phyloP scores from a whole-genome alignment of 768 basidiomycete genomes.

The Suillus brevipes region DNA sequence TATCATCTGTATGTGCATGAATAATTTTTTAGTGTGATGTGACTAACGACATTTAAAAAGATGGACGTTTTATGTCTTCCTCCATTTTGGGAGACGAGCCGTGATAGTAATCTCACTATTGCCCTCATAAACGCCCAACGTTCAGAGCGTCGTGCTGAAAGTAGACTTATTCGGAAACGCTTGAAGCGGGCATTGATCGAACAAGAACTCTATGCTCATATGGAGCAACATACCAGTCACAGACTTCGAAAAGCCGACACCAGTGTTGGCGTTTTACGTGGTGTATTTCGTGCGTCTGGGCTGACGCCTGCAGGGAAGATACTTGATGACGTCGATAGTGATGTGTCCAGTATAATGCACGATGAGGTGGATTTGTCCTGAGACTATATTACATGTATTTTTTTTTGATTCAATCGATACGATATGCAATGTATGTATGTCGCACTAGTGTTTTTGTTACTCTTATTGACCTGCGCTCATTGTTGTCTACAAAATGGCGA shows the following conservation, averaged over 20 bases:
- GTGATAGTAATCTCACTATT: neutral
- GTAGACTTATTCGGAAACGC: neutral
- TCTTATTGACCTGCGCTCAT: too few relatives aligned
- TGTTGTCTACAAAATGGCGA: too few relatives aligned
- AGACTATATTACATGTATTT: too few relatives aligned
- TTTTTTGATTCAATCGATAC: too few relatives aligned
- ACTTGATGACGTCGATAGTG: too few relatives aligned
- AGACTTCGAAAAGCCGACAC: constrained; percentile 10
- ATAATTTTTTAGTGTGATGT: neutral
- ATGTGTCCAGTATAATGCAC: neutral
- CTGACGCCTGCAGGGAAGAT: too few relatives aligned
- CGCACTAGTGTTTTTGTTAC: too few relatives aligned
- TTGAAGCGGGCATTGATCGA: constrained; percentile 8
- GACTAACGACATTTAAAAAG: neutral
- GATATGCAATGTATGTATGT: too few relatives aligned
- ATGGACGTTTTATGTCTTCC: neutral
- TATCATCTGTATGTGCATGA: too few relatives aligned
- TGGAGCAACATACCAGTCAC: neutral
- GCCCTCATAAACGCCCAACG: neutral
- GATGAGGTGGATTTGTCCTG: too few relatives aligned
- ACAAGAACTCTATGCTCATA: constrained; percentile 6
- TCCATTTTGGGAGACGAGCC: neutral
- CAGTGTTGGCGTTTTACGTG: neutral
- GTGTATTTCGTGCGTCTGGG: too few relatives aligned
- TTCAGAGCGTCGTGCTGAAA: neutral